Evolutionary conservation across 73 alveolate species (phyloP), one percentile per base, ranked within the genome.

Genomic region (Paramecium sexaurelia): DNA sequence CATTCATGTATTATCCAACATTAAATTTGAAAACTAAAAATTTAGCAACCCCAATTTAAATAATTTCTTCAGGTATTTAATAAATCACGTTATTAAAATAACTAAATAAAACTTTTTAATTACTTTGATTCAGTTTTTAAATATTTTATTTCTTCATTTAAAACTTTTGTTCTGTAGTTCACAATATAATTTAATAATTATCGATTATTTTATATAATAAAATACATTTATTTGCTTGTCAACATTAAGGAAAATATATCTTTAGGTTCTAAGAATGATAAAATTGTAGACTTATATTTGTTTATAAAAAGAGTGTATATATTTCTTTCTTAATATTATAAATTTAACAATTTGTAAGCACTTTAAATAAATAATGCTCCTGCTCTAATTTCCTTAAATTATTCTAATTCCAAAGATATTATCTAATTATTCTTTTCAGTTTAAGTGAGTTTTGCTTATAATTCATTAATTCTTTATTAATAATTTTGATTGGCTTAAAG

Each of bases 11-110:
- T 40, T 78, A 22, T 19, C 90, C 90, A 20, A 45, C 40, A 20
- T 78, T 78, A 45, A 78, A 39, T 78, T 78, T 78, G 29, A 78
- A 78, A 41, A 45, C 90, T 45, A 78, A 45, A 45, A 78, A 78
- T 24, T 78, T 78, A 11, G 90, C 90, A 19, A 78, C 24, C 2
- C 90, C 73, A 41, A 78, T 43, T 78, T 78, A 24, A 24, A 78
- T 45, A 11, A 78, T 22, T 1, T 78, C 90, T 41, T 78, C 68
- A n/a, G 90, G 90, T 0, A 78, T 15, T 29, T 24, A 7, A 37
- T 39, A 20, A 7, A 39, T 26, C 73, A 41, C 19, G 19, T 78
- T 75, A 39, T 78, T 29, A 43, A 78, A 78, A 78, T 78, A 78
- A 15, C 90, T 78, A 41, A 3, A 26, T 24, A n/a, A 10, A 0